phyloP scores from a whole-genome alignment of 176 grass and related monocot species.

The Secale cereale region DNA sequence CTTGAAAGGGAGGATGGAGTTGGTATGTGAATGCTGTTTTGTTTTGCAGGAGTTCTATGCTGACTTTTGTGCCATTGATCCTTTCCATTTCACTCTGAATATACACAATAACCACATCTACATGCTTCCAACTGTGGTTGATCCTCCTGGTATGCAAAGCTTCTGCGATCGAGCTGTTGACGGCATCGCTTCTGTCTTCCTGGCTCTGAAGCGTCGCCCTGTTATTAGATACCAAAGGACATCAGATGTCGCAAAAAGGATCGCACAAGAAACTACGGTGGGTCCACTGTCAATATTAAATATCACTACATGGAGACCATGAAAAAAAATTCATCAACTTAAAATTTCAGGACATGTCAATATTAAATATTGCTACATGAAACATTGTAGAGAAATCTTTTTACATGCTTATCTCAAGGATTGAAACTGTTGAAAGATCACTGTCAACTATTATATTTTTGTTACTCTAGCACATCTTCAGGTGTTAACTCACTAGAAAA shows the following conservation, averaged over 20 bases:
- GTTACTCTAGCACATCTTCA: neutral
- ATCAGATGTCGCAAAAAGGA: slow-evolving; percentile 85
- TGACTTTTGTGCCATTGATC: slow-evolving; percentile 89
- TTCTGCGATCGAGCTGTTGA: slow-evolving; percentile 96
- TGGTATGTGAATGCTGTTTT: slow-evolving; percentile 15
- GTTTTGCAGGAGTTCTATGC: slow-evolving; percentile 87
- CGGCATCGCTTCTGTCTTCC: slow-evolving; percentile 86
- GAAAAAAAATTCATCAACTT: neutral
- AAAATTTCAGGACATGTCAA: neutral
- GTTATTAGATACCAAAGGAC: slow-evolving; percentile 87
- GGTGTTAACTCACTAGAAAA: slow-evolving; percentile 9
- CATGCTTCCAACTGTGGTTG: slow-evolving; percentile 78
- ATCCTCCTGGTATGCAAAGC: slow-evolving; percentile 72
- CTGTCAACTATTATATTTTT: slow-evolving; percentile 6
- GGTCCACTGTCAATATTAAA: slow-evolving; percentile 24
- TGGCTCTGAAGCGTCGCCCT: slow-evolving; percentile 85
- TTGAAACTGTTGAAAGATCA: neutral
- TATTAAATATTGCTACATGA: too few relatives aligned
- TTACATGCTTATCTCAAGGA: neutral
- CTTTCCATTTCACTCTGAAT: slow-evolving; percentile 92
- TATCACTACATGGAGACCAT: neutral
- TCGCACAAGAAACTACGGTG: slow-evolving; percentile 90
- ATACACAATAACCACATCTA: slow-evolving; percentile 79
- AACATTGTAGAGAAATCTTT: neutral
- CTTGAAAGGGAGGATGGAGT: neutral